Evolutionary conservation across 345 rosid genomes (phyloP).

Genomic region (Brassica nigra): DNA sequence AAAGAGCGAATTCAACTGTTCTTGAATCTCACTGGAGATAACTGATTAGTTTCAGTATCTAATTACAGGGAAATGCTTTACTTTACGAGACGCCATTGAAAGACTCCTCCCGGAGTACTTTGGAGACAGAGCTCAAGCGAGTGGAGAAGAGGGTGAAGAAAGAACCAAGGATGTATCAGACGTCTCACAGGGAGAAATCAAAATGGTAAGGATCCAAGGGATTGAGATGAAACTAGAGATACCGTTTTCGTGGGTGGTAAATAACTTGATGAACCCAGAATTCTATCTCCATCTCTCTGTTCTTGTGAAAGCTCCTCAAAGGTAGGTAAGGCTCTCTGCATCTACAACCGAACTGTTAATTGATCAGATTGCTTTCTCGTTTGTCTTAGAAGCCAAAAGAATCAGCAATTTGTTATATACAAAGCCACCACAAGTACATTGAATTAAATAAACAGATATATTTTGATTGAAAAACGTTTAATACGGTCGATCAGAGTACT

Average conservation of each 20-base stretch:
- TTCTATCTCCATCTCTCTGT: conserved; percentile 79
- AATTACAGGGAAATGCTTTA: conserved; percentile 64
- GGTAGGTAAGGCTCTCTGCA: conserved; percentile 17
- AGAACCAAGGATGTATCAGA: conserved; percentile 1
- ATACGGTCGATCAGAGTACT: neutral
- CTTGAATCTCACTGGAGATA: conserved; percentile 1
- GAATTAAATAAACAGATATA: too few species aligned
- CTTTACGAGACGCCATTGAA: conserved; percentile 61
- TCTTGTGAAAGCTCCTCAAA: conserved; percentile 46
- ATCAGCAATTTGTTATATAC: conserved; percentile 9
- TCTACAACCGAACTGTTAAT: neutral
- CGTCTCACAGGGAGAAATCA: conserved; percentile 47
- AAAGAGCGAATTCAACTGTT: neutral
- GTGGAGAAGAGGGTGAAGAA: conserved; percentile 36
- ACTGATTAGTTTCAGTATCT: neutral
- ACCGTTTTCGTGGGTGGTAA: conserved; percentile 94
- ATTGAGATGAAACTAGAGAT: conserved; percentile 77
- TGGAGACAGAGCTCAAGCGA: conserved; percentile 32
- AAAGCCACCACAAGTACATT: too few species aligned
- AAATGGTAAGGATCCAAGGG: conserved; percentile 78
- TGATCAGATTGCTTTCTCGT: conserved; percentile 22
- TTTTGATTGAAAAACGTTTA: neutral
- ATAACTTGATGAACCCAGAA: conserved; percentile 82
- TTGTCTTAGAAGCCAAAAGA: conserved; percentile 10
- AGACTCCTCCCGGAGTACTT: conserved; percentile 60